These are phyloP conservation scores for Ascochyta viciae-villosae DNA, from an alignment of 2,329 filamentous ascomycete species.

Conservation along the genomic window DNA sequence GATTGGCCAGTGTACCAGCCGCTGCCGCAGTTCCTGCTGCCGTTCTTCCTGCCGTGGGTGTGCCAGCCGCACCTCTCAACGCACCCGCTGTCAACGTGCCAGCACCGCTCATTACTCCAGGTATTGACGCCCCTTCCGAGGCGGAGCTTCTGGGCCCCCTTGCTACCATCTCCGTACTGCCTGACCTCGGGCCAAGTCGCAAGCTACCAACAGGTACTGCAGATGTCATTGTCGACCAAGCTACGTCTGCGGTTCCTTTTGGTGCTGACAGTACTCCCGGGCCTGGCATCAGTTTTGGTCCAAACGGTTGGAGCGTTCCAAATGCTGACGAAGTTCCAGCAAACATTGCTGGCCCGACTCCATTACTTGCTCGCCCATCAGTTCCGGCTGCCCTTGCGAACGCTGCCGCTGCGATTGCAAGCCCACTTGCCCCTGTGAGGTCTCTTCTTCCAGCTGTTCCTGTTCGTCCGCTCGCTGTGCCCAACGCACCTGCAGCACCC, in stretches of 20 bases:
- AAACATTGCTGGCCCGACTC: background rate
- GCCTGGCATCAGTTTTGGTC: slow-evolving; percentile 4
- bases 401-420: background rate
- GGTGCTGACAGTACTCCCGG: slow-evolving; percentile 2
- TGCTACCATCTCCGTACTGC: background rate
- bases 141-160: background rate
- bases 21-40: background rate
- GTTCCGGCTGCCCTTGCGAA: background rate
- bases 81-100: background rate
- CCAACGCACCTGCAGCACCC: background rate
- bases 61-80: background rate
- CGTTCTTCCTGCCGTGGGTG: background rate
- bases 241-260: slow-evolving; percentile 2
- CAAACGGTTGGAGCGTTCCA: background rate
- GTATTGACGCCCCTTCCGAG: slow-evolving; percentile 9
- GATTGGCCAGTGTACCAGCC: background rate
- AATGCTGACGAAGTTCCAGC: background rate
- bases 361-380: background rate
- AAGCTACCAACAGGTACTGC: slow-evolving; percentile 6
- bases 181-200: background rate
- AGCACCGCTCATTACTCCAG: slow-evolving; percentile 7
- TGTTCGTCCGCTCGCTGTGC: background rate
- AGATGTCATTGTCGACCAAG: slow-evolving; percentile 7
- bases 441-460: background rate
- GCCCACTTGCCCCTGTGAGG: background rate